Conservation (phyloP, 2,329 filamentous ascomycete genomes). For the Cryphonectria nitschkei region DNA sequence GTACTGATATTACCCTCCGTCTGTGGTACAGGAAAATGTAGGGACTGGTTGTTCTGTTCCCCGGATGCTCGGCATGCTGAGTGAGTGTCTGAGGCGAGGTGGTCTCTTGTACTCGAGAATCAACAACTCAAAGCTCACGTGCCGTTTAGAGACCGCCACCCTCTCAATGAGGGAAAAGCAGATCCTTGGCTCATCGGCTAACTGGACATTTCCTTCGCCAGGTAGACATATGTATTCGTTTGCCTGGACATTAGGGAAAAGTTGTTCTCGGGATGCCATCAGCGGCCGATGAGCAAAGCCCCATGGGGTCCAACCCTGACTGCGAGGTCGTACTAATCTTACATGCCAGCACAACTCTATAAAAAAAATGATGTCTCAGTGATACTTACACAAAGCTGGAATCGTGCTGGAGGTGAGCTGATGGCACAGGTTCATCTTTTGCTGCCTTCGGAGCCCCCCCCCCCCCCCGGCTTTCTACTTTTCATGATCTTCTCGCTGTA, state of each 20-base stretch:
- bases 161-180: background rate
- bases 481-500: no score
- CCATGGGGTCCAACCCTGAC: no score
- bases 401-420: background rate
- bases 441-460: background rate
- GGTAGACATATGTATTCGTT: background rate
- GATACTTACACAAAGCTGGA: background rate
- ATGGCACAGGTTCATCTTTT: background rate
- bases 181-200: background rate
- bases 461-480: background rate
- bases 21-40: background rate
- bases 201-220: background rate
- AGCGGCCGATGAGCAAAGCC: background rate
- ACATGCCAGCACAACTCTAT: background rate
- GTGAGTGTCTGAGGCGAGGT: background rate
- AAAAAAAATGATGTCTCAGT: conserved; percentile 1
- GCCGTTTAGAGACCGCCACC: background rate
- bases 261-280: background rate
- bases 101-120: background rate
- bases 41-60: background rate
- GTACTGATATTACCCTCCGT: background rate
- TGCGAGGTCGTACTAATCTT: background rate
- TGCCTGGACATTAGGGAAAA: background rate
- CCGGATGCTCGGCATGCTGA: background rate
- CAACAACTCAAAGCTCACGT: background rate